phyloP scores from a whole-genome alignment of 1,284 basidiomycete species.

The Leccinum fallax region DNA sequence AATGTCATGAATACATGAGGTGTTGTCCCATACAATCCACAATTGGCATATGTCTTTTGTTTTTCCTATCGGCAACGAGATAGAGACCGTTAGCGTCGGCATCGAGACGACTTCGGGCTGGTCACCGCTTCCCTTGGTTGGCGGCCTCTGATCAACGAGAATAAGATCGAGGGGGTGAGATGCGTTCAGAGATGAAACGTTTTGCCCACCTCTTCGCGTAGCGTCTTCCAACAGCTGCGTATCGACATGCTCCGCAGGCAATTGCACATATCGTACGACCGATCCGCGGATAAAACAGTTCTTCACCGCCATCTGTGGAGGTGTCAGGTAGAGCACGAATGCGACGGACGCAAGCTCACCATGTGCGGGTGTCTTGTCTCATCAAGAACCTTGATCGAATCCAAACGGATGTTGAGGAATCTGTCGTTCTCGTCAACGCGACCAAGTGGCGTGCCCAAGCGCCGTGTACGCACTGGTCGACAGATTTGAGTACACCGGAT shows the following conservation, averaged over 20 bases:
- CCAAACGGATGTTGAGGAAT: slow-evolving; percentile 96
- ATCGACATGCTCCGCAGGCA: slow-evolving; percentile 92
- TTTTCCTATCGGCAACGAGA: neutral
- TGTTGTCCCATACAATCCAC: slow-evolving; percentile 1
- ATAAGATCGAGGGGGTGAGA: slow-evolving; percentile 7
- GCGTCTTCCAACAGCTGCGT: slow-evolving; percentile 97
- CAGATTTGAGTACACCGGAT: slow-evolving; percentile 94
- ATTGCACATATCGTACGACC: slow-evolving; percentile 96
- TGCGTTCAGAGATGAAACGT: neutral
- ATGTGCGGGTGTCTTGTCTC: slow-evolving; percentile 96
- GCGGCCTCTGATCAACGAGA: slow-evolving; percentile 46
- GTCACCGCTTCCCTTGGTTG: slow-evolving; percentile 58
- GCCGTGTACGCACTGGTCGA: slow-evolving; percentile 81
- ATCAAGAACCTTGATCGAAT: slow-evolving; percentile 92
- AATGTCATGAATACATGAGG: slow-evolving; percentile 23
- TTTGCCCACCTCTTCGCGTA: slow-evolving; percentile 83
- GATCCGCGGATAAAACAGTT: slow-evolving; percentile 99
- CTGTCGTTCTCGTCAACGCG: slow-evolving; percentile 43
- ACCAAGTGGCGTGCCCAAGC: neutral
- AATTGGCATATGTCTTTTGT: neutral
- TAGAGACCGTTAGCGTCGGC: neutral
- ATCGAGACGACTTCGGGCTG: neutral
- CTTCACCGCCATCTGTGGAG: slow-evolving; percentile 92
- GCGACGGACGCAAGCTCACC: slow-evolving; percentile 50
- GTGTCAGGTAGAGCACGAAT: neutral